phyloP scores from a whole-genome alignment of 352 stramenopile species.

The Thalassiosira livingstoniorum region DNA sequence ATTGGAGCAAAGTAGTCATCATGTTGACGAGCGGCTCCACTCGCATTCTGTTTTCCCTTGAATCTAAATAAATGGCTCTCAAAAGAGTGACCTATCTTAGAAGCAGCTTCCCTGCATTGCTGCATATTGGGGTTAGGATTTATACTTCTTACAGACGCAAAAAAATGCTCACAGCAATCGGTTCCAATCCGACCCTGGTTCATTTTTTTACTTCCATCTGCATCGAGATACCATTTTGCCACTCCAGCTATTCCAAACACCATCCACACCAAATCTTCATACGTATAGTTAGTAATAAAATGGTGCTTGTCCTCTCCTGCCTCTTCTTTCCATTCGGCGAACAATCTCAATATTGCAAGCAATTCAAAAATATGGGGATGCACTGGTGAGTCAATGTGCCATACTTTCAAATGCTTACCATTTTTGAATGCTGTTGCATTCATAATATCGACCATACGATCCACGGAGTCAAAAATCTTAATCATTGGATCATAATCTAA shows the following conservation, averaged over 20 bases:
- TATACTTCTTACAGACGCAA: background rate
- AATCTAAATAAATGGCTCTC: background rate
- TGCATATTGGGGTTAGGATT: background rate
- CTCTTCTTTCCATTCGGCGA: constrained; percentile 14
- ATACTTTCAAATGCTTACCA: constrained; percentile 6
- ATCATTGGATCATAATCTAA: constrained; percentile 16
- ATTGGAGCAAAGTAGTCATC: background rate
- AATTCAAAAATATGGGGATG: constrained; percentile 22
- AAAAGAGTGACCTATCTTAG: background rate
- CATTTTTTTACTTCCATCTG: background rate
- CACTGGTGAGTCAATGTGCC: constrained; percentile 4
- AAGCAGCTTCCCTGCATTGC: background rate
- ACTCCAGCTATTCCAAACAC: constrained; percentile 15
- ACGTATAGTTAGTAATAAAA: constrained; percentile 3
- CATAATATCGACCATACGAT: constrained; percentile 31
- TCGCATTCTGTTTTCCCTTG: background rate
- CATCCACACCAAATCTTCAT: background rate
- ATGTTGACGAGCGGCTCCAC: background rate
- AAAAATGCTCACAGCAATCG: constrained; percentile 24
- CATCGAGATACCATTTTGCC: constrained; percentile 3
- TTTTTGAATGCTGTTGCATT: constrained; percentile 5
- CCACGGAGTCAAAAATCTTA: constrained; percentile 8
- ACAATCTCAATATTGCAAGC: constrained; percentile 17
- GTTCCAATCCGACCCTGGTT: background rate
- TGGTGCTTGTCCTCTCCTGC: background rate